These are phyloP conservation scores for Mortierella sp. DNA, from an alignment of 371 early-diverging fungal species.

Conservation along the genomic window DNA sequence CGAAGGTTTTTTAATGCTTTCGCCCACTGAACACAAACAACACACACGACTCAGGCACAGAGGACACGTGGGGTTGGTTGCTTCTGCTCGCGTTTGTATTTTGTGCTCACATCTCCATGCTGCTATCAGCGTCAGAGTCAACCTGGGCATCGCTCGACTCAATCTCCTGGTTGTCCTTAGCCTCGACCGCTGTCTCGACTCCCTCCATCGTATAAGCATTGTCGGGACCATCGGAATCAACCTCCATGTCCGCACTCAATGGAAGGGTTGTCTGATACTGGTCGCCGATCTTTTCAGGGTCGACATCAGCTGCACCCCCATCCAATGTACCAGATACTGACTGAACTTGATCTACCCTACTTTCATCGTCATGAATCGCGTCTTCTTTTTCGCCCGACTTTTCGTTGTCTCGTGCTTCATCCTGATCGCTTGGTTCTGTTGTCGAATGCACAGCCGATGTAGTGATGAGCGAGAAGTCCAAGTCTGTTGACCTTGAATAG, in stretches of 20 bases:
- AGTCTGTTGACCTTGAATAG: conserved; percentile 10
- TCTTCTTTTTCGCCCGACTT: too few species aligned
- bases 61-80: not conserved
- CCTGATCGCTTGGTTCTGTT: not conserved
- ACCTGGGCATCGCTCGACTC: conserved; percentile 4
- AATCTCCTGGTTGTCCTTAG: not conserved
- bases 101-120: conserved; percentile 26
- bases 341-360: too few species aligned
- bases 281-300: too few species aligned
- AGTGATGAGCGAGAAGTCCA: conserved; percentile 23
- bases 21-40: not conserved
- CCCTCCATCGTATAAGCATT: conserved; percentile 10
- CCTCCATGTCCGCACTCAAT: conserved; percentile 13
- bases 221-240: conserved; percentile 1
- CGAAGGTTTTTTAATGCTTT: too few species aligned
- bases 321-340: too few species aligned
- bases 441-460: not conserved
- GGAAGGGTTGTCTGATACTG: too few species aligned
- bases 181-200: not conserved
- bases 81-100: too few species aligned
- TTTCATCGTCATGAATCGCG: too few species aligned
- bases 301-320: conserved; percentile 7
- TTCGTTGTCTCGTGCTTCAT: too few species aligned
- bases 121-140: conserved; percentile 11
- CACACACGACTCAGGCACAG: not conserved